Percentiles rank a stretch among this genome's conserved stretches.
Evolutionary conservation across 2,329 filamentous ascomycete genomes (phyloP).

Genomic region (Diatrype stigma): DNA sequence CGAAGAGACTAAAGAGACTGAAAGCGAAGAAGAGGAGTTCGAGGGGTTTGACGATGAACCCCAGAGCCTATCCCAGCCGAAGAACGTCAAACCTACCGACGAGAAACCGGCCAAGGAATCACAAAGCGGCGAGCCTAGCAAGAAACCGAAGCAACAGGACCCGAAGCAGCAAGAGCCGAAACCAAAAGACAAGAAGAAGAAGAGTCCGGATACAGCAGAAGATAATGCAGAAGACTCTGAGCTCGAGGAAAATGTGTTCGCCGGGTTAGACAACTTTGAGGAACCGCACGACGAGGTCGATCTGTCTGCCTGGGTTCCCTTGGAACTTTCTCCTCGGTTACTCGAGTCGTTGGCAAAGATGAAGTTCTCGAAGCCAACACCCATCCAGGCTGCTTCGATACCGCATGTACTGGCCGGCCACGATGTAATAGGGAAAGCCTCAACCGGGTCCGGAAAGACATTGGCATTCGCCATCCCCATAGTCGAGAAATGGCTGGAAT

Average conservation of each 20-base stretch:
- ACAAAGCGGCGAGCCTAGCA: slow-evolving; percentile 13
- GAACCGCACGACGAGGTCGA: slow-evolving; percentile 59
- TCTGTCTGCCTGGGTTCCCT: slow-evolving; percentile 71
- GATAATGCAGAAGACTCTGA: slow-evolving; percentile 34
- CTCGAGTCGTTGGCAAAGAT: slow-evolving; percentile 73
- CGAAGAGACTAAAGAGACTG: slow-evolving; percentile 8
- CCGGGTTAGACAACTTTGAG: slow-evolving; percentile 50
- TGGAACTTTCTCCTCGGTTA: slow-evolving; percentile 69
- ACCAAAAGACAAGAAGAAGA: slow-evolving; percentile 19
- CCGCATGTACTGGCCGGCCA: slow-evolving; percentile 77
- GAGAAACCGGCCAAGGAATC: background rate
- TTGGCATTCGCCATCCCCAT: slow-evolving; percentile 93
- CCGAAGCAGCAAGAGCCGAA: slow-evolving; percentile 22
- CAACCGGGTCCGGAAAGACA: slow-evolving; percentile 95
- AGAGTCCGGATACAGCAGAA: slow-evolving; percentile 19
- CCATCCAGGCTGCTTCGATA: slow-evolving; percentile 76
- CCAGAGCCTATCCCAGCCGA: slow-evolving; percentile 7
- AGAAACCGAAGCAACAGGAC: background rate
- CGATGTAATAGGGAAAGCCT: slow-evolving; percentile 92
- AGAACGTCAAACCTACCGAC: slow-evolving; percentile 18
- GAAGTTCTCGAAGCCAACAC: slow-evolving; percentile 74
- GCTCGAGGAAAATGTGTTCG: slow-evolving; percentile 48
- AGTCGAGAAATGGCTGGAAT: slow-evolving; percentile 70
- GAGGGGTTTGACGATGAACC: slow-evolving; percentile 59
- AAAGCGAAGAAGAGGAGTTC: slow-evolving; percentile 52